Conservation (phyloP, 805 yeast species). For the Candida koratica region DNA sequence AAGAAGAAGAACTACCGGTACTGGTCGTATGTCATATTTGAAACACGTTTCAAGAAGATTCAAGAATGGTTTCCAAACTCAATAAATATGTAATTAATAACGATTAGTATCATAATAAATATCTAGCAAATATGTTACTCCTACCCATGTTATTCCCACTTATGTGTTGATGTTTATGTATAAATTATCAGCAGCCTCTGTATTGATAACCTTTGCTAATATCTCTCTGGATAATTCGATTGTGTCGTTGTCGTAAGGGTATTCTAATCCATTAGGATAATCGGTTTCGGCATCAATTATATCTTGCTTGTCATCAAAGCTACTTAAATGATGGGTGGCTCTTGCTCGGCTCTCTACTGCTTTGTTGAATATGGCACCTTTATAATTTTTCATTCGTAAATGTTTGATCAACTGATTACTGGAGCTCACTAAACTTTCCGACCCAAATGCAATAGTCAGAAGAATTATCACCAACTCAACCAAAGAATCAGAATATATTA, state of each 20-base stretch:
- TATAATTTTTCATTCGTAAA: conserved; percentile 29
- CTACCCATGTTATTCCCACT: no score
- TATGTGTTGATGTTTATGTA: conserved; percentile 42
- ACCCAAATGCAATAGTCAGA: conserved; percentile 51
- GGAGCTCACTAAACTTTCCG: conserved; percentile 32
- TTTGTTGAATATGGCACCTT: conserved; percentile 39
- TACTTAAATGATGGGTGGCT: conserved; percentile 30
- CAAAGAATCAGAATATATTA: conserved; percentile 39
- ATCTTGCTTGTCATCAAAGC: conserved; percentile 14
- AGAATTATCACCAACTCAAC: conserved; percentile 48
- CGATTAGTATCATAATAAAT: conserved; percentile 3
- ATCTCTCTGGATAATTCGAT: conserved; percentile 70
- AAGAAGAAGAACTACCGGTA: conserved; percentile 99
- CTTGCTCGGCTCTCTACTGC: conserved; percentile 42
- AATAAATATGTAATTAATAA: conserved; percentile 13
- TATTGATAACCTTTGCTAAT: conserved; percentile 61
- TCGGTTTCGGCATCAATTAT: conserved; percentile 33
- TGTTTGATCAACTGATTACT: conserved; percentile 35
- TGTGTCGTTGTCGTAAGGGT: conserved; percentile 57
- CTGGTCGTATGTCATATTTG: conserved; percentile 99
- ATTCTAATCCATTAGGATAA: conserved; percentile 57
- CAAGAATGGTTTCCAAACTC: conserved; percentile 94
- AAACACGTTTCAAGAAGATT: conserved; percentile 96
- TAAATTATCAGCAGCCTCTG: conserved; percentile 75
- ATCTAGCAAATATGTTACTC: no score